Percentiles rank a stretch among this genome's conserved stretches.
These are phyloP conservation scores for Pseudogymnoascus sp. DNA, from an alignment of 2,329 filamentous ascomycete species.

Conservation along the genomic window DNA sequence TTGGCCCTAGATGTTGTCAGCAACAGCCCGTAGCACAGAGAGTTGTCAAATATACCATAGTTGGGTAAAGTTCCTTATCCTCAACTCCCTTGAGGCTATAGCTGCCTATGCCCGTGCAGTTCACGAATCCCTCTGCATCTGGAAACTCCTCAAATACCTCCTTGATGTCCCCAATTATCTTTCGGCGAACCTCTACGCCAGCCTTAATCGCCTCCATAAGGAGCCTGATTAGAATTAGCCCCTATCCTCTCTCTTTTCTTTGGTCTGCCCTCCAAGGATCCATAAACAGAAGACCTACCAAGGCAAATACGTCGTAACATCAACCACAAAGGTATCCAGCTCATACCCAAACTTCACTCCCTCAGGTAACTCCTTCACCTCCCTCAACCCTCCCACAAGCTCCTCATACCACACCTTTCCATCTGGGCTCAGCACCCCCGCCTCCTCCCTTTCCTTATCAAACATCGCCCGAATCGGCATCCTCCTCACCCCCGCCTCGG, in stretches of 20 bases:
- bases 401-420: conserved; percentile 37
- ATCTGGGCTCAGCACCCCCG: conserved; percentile 28
- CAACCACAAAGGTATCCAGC: conserved; percentile 32
- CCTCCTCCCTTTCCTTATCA: conserved; percentile 16
- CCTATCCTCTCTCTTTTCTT: background rate
- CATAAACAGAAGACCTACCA: conserved; percentile 24
- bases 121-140: conserved; percentile 16
- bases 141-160: conserved; percentile 15
- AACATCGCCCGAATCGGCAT: conserved; percentile 12
- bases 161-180: conserved; percentile 13
- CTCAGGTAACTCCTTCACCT: conserved; percentile 29
- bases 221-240: conserved; percentile 22
- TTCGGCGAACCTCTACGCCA: conserved; percentile 17
- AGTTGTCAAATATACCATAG: conserved; percentile 15
- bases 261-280: background rate
- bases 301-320: conserved; percentile 30
- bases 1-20: conserved; percentile 21
- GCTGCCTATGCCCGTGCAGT: conserved; percentile 25
- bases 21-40: background rate
- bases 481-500: conserved; percentile 16
- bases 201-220: conserved; percentile 20
- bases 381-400: conserved; percentile 30
- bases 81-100: conserved; percentile 22
- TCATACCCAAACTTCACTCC: conserved; percentile 33
- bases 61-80: conserved; percentile 25